Evolutionary conservation across 768 basidiomycete species (phyloP), one percentile per base, ranked within the genome.

Genomic region (Collybiopsis luxurians): DNA sequence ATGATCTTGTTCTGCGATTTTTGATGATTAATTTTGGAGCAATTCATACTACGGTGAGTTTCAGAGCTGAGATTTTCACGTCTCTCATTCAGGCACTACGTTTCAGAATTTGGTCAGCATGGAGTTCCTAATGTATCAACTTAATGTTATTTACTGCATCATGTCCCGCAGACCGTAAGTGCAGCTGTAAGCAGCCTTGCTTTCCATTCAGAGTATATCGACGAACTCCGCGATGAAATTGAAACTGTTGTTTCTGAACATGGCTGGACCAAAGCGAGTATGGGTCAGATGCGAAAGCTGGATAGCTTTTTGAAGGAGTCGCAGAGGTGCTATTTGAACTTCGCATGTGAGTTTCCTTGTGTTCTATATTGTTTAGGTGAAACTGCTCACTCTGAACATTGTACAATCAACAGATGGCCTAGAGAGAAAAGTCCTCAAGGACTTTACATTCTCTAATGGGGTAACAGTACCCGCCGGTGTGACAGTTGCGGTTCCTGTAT

Each of bases 271-370:
- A 75, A 75, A 58, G 57, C 58, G 4, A 66, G 72, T 6, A 48
- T 74, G 43, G 58, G 59, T 10, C 65, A 65, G 42, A 69, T 75
- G 69, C 62, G 52, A 56, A 68, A 69, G 58, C 21, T 73, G n/a
- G 73, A 75, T 61, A 75, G 73, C 60, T 71, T 74, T 60, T 43
- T 75, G 52, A 69, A 68, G 52, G 75, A 76, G 60, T 56, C 62
- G 7, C 64, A 66, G 55, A 63, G 73, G 31, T 2, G 21, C 66
- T 13, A 63, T 56, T 50, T 67, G 66, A 1, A 58, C 44, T 59
- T 53, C 21, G 28, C n/a, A 44, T 44, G 43, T 44, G 24, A 44
- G 43, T 39, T 11, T 39, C 38, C 11, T 39, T 39, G n/a, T 34
- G 31, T 34, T 34, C 13, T 34, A 34, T 5, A 34, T 34, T 13